Conservation (phyloP, 2,329 filamentous ascomycete species). For the Penicillium olsonii region DNA sequence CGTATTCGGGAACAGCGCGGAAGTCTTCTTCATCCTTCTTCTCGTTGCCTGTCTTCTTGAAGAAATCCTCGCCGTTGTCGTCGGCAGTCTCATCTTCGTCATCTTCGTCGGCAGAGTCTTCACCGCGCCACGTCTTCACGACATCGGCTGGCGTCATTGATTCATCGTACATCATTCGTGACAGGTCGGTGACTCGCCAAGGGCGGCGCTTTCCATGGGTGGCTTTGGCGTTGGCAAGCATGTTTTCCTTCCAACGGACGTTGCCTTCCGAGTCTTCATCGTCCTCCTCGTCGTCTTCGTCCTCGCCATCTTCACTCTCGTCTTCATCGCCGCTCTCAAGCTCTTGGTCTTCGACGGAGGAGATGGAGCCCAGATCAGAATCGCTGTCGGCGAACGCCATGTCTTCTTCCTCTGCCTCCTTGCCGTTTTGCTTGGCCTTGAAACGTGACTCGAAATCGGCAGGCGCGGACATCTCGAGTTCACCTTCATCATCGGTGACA, state of each 20-base stretch:
- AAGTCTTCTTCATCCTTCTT: slow-evolving; percentile 64
- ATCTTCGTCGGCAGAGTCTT: slow-evolving; percentile 60
- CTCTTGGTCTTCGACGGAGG: slow-evolving; percentile 60
- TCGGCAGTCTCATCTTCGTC: slow-evolving; percentile 56
- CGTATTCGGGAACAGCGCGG: slow-evolving; percentile 73
- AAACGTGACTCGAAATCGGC: slow-evolving; percentile 48
- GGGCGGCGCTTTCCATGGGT: slow-evolving; percentile 70
- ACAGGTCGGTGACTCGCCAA: slow-evolving; percentile 79
- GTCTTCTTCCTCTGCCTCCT: slow-evolving; percentile 65
- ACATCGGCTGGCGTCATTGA: slow-evolving; percentile 74
- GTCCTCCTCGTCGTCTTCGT: slow-evolving; percentile 49
- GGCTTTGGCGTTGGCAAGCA: slow-evolving; percentile 71
- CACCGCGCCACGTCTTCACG: slow-evolving; percentile 76
- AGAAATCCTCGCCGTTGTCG: slow-evolving; percentile 67
- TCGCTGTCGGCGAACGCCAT: slow-evolving; percentile 94
- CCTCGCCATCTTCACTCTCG: slow-evolving; percentile 47
- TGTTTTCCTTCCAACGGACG: slow-evolving; percentile 86
- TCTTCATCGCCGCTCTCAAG: slow-evolving; percentile 52
- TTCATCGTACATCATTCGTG: slow-evolving; percentile 85
- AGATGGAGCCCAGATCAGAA: slow-evolving; percentile 90
- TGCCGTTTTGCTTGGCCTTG: slow-evolving; percentile 52
- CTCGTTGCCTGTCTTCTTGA: slow-evolving; percentile 57
- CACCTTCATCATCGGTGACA: slow-evolving; percentile 40
- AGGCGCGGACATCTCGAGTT: slow-evolving; percentile 42
- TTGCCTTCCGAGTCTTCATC: slow-evolving; percentile 63